phyloP scores from a whole-genome alignment of 2,329 filamentous ascomycete species.

The Zymoseptoria ardabiliae region DNA sequence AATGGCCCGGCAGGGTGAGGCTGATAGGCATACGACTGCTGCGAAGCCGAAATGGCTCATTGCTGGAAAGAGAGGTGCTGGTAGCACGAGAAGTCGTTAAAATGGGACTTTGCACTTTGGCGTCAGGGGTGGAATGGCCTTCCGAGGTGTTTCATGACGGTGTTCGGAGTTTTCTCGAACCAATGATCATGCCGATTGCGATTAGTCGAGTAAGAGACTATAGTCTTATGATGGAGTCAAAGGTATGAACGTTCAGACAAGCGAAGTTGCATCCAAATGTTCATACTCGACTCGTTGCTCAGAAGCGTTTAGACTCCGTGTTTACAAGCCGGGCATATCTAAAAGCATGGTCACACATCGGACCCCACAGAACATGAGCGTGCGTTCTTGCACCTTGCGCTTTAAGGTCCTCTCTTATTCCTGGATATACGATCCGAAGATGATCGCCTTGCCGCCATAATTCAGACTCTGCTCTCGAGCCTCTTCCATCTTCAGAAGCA shows the following conservation, averaged over 20 bases:
- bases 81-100: constrained; percentile 56
- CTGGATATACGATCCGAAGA: constrained; percentile 47
- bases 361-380: too few species aligned
- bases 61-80: constrained; percentile 86
- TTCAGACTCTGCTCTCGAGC: constrained; percentile 54
- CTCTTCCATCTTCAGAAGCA: constrained; percentile 60
- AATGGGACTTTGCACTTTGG: not conserved
- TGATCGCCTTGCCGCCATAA: constrained; percentile 57
- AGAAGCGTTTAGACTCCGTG: not conserved
- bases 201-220: not conserved
- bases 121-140: not conserved
- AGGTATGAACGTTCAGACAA: not conserved
- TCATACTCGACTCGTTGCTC: not conserved
- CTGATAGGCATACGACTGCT: constrained; percentile 79
- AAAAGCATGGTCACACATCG: too few species aligned
- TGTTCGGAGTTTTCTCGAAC: not conserved
- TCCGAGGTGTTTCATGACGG: not conserved
- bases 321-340: too few species aligned
- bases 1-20: constrained; percentile 94
- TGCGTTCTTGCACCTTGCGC: too few species aligned
- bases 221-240: not conserved
- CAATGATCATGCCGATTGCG: not conserved
- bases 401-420: too few species aligned
- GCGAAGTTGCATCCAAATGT: not conserved
- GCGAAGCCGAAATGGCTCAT: constrained; percentile 86